Percentiles rank a stretch among this genome's conserved stretches.
phyloP scores from a whole-genome alignment of 768 basidiomycete genomes.

The Nevesoporus exiguus region DNA sequence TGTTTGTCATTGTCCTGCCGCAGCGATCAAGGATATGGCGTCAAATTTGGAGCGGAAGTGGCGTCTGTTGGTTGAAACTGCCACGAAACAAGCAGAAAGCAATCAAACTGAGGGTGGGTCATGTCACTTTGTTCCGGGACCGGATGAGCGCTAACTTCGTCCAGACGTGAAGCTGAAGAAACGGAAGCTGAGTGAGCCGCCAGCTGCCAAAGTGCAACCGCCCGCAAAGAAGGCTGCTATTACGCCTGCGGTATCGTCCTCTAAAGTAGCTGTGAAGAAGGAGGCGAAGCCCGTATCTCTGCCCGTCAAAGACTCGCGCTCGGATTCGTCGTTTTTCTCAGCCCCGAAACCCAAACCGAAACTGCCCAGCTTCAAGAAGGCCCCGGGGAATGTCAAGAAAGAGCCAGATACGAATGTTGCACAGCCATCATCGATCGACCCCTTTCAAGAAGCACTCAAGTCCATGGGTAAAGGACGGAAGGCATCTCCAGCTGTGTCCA shows the following conservation, averaged over 20 bases:
- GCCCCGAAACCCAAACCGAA: conserved; percentile 82
- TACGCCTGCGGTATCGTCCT: conserved; percentile 18
- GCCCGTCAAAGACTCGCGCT: conserved; percentile 70
- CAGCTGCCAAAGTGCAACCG: conserved; percentile 45
- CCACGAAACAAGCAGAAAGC: conserved; percentile 40
- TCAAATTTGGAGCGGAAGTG: conserved; percentile 83
- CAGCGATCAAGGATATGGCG: conserved; percentile 94
- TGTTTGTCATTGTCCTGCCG: conserved; percentile 39
- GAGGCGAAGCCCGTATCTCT: conserved; percentile 40
- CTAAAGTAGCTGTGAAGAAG: conserved; percentile 50
- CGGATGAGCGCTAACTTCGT: conserved; percentile 24
- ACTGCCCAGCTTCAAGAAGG: conserved; percentile 85
- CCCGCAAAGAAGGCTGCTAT: conserved; percentile 67
- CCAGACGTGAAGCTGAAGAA: conserved; percentile 66
- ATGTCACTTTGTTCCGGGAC: conserved; percentile 42
- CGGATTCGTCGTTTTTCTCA: conserved; percentile 86
- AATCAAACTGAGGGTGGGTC: conserved; percentile 69
- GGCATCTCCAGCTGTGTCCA: conserved; percentile 58
- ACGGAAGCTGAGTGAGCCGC: conserved; percentile 60
- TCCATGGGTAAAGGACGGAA: conserved; percentile 62
- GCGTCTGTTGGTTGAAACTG: conserved; percentile 60
- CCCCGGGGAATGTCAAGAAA: conserved; percentile 47
- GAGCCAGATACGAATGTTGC: conserved; percentile 59
- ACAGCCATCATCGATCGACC: conserved; percentile 73
- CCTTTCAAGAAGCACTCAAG: conserved; percentile 81